Conservation (phyloP, 176 grass and related monocot genomes). For the Hsuehochloa calcarea region DNA sequence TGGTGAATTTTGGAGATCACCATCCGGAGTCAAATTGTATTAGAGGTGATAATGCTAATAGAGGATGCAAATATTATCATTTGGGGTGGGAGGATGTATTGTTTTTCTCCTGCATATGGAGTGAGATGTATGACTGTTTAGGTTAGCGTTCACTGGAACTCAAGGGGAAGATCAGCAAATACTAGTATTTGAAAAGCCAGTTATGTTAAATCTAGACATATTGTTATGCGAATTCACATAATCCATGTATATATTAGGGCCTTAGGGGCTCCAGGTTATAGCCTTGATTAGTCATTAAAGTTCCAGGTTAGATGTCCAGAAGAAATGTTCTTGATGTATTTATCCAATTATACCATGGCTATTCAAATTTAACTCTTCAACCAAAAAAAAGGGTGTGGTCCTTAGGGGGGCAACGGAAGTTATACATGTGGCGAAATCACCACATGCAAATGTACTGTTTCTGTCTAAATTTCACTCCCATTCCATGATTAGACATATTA, state of each 20-base stretch:
- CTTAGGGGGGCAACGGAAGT: no score
- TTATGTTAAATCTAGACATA: background rate
- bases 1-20: background rate
- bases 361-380: background rate
- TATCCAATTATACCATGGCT: background rate
- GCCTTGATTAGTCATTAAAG: background rate
- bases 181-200: background rate
- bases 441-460: background rate
- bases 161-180: background rate
- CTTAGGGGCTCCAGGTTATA: background rate
- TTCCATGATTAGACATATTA: background rate
- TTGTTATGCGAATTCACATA: background rate
- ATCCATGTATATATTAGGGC: background rate
- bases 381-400: background rate
- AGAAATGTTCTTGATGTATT: background rate
- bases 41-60: background rate
- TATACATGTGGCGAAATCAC: background rate
- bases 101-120: background rate
- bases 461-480: background rate
- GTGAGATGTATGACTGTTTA: background rate
- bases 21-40: background rate
- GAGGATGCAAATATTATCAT: background rate
- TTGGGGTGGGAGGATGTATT: background rate
- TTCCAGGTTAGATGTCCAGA: background rate
- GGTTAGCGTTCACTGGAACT: background rate